These are phyloP conservation scores for Eimeria brunetti DNA, from an alignment of 169 alveolate genomes.

Conservation along the genomic window DNA sequence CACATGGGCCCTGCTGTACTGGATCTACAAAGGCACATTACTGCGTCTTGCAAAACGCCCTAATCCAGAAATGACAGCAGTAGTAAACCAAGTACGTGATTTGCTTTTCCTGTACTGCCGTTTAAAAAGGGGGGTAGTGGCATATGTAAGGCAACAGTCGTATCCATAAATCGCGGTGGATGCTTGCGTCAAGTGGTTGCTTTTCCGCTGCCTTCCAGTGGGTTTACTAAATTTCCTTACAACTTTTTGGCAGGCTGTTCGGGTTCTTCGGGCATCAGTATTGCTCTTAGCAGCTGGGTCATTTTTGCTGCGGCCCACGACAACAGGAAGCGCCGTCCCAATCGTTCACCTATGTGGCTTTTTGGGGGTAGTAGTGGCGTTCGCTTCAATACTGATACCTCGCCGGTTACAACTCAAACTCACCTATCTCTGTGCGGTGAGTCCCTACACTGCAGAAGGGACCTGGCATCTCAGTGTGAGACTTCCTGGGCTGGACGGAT, in stretches of 20 bases:
- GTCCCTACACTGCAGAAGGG: background rate
- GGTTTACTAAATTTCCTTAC: background rate
- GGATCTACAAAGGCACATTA: conserved; percentile 53
- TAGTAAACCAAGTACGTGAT: conserved; percentile 31
- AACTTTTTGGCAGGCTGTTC: conserved; percentile 7
- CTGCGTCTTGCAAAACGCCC: conserved; percentile 65
- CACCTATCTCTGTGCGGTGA: conserved; percentile 55
- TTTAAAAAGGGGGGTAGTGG: background rate
- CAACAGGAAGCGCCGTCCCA: conserved; percentile 35
- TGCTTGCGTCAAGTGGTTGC: background rate
- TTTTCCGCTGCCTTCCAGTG: background rate
- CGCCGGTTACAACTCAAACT: conserved; percentile 58
- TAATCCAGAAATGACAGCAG: conserved; percentile 63
- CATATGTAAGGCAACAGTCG: background rate
- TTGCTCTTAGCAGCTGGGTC: conserved; percentile 53
- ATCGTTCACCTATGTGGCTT: conserved; percentile 9
- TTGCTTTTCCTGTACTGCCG: background rate
- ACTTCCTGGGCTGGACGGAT: background rate
- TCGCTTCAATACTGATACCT: conserved; percentile 30
- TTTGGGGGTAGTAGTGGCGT: conserved; percentile 32
- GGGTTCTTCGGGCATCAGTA: conserved; percentile 61
- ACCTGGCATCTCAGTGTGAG: background rate
- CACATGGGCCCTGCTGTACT: conserved; percentile 66
- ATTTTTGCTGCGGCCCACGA: conserved; percentile 58
- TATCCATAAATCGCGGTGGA: background rate